These are phyloP conservation scores for Datura wrightii DNA, from an alignment of 257 asterid species.

Conservation along the genomic window DNA sequence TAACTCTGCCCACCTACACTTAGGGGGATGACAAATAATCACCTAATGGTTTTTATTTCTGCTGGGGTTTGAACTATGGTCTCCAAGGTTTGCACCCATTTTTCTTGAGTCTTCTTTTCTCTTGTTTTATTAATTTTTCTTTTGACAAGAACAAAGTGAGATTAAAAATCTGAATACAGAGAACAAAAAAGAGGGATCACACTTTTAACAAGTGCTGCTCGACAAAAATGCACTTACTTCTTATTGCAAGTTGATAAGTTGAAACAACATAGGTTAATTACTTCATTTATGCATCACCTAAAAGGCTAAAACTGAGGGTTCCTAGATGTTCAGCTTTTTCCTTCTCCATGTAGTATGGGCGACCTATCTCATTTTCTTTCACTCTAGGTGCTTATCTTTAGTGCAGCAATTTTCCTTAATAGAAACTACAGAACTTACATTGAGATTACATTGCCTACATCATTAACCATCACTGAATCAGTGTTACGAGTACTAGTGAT, in stretches of 20 bases:
- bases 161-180: background rate
- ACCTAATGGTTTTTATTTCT: background rate
- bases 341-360: background rate
- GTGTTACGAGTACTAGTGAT: background rate
- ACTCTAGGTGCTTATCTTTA: slow-evolving; percentile 17
- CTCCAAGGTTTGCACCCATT: background rate
- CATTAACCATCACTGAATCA: slow-evolving; percentile 18
- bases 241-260: background rate
- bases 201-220: background rate
- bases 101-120: background rate
- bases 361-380: slow-evolving; percentile 26
- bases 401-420: background rate
- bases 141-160: background rate
- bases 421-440: background rate
- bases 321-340: background rate
- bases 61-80: background rate
- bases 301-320: background rate
- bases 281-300: slow-evolving; percentile 13
- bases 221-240: background rate
- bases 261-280: slow-evolving; percentile 6
- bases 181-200: slow-evolving; percentile 15
- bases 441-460: slow-evolving; percentile 21
- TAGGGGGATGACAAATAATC: background rate
- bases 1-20: background rate
- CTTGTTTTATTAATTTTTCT: slow-evolving; percentile 14